Conservation (phyloP, 2,329 filamentous ascomycete species). For the Hymenoscyphus repandus region DNA sequence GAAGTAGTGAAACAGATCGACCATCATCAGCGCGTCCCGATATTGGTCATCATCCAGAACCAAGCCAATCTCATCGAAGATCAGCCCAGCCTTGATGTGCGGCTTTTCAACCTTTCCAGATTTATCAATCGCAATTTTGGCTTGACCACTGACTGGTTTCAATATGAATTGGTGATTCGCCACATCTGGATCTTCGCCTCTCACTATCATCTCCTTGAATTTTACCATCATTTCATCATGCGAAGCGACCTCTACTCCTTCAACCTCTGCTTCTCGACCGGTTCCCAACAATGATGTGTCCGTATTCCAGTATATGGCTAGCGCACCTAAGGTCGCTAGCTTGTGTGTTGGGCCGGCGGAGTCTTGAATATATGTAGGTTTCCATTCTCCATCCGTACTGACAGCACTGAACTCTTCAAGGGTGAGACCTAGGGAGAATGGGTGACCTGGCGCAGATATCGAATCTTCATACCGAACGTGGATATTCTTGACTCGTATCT, state of each 20-base stretch:
- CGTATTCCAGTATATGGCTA: slow-evolving; percentile 98
- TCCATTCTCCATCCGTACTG: slow-evolving; percentile 93
- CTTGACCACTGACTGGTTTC: slow-evolving; percentile 90
- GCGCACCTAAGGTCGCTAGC: slow-evolving; percentile 78
- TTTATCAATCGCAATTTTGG: slow-evolving; percentile 93
- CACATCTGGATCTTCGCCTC: slow-evolving; percentile 50
- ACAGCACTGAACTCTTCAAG: slow-evolving; percentile 95
- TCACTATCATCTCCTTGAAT: slow-evolving; percentile 76
- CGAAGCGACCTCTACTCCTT: slow-evolving; percentile 53
- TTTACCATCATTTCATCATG: slow-evolving; percentile 73
- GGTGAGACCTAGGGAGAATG: slow-evolving; percentile 87
- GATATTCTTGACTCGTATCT: slow-evolving; percentile 97
- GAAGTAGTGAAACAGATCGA: slow-evolving; percentile 98
- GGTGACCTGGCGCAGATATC: slow-evolving; percentile 88
- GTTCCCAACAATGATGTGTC: slow-evolving; percentile 79
- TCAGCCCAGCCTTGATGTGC: slow-evolving; percentile 81
- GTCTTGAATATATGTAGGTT: slow-evolving; percentile 91
- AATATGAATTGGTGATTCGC: slow-evolving; percentile 83
- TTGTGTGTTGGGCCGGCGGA: slow-evolving; percentile 83
- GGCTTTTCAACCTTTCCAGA: slow-evolving; percentile 73
- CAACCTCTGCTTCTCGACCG: slow-evolving; percentile 64
- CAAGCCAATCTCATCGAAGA: slow-evolving; percentile 97
- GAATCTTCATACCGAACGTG: slow-evolving; percentile 98
- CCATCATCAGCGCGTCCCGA: slow-evolving; percentile 93
- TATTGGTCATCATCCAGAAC: slow-evolving; percentile 98